These are phyloP conservation scores for Solanum hybrid DNA, from an alignment of 305 asterid genomes.

Conservation along the genomic window DNA sequence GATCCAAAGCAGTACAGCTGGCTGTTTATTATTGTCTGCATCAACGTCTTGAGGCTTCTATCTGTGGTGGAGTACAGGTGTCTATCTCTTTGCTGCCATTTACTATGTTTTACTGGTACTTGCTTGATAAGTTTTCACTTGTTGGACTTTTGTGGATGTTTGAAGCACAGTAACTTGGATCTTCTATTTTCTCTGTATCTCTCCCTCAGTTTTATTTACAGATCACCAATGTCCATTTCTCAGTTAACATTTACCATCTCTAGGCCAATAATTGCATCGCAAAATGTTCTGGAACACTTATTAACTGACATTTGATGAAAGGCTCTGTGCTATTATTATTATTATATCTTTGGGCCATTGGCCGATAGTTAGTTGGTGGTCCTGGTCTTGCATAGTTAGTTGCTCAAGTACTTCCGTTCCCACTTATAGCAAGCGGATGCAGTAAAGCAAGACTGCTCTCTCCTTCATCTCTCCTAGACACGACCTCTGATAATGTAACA, in stretches of 20 bases:
- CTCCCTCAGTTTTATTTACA: background rate
- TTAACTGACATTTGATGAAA: background rate
- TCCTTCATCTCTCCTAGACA: background rate
- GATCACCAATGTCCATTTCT: background rate
- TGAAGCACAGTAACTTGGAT: background rate
- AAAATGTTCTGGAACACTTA: background rate
- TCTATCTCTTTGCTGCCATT: constrained; percentile 4
- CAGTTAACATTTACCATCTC: constrained; percentile 1
- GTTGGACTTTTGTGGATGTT: background rate
- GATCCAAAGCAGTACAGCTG: constrained; percentile 84
- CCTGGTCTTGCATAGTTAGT: background rate
- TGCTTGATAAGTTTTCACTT: background rate
- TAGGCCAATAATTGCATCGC: background rate
- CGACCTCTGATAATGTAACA: background rate
- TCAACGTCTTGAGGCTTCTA: constrained; percentile 75
- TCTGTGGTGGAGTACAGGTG: constrained; percentile 75
- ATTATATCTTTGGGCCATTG: background rate
- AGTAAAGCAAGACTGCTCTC: background rate
- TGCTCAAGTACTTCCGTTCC: background rate
- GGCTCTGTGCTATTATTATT: background rate
- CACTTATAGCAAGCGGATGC: background rate
- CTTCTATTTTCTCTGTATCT: background rate
- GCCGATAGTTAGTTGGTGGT: background rate
- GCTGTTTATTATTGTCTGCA: constrained; percentile 82
- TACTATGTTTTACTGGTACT: background rate